Conservation (phyloP, 1,139 yeast species). For the Saccharomyces pastorianus region DNA sequence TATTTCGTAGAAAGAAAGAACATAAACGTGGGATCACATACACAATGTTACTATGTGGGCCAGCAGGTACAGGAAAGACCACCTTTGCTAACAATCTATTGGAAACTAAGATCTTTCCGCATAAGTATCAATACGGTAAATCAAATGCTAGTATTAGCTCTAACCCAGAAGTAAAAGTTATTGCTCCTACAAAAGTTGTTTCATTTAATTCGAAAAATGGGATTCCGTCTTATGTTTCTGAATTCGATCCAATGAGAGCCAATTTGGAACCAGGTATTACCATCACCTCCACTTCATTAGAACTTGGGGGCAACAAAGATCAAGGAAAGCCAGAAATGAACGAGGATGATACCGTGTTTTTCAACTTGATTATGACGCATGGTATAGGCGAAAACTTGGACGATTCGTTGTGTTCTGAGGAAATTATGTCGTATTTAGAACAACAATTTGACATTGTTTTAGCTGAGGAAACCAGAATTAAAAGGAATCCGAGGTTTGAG, state of each 20-base stretch:
- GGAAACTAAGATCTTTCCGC: constrained; percentile 53
- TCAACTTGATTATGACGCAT: constrained; percentile 67
- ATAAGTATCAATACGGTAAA: constrained; percentile 37
- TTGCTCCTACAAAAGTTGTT: constrained; percentile 31
- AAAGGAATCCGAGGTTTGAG: constrained; percentile 70
- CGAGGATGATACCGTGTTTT: constrained; percentile 50
- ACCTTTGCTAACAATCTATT: constrained; percentile 72
- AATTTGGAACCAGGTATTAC: constrained; percentile 51
- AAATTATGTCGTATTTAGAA: constrained; percentile 68
- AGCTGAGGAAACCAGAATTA: constrained; percentile 69
- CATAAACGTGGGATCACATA: constrained; percentile 79
- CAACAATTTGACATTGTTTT: constrained; percentile 76
- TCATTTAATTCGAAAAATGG: constrained; percentile 32
- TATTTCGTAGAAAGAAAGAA: constrained; percentile 48
- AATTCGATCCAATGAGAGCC: constrained; percentile 34
- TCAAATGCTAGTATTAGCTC: constrained; percentile 11
- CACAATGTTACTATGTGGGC: constrained; percentile 70
- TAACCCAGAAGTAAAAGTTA: constrained; percentile 12
- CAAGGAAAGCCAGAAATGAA: constrained; percentile 30
- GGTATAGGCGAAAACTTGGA: constrained; percentile 70
- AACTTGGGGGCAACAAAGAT: constrained; percentile 36
- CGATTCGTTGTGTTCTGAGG: constrained; percentile 55
- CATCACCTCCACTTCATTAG: constrained; percentile 58
- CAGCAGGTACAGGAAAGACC: constrained; percentile 73
- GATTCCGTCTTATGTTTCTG: constrained; percentile 26